phyloP scores from a whole-genome alignment of 2,329 filamentous ascomycete species.

The Phialocephala subalpina region DNA sequence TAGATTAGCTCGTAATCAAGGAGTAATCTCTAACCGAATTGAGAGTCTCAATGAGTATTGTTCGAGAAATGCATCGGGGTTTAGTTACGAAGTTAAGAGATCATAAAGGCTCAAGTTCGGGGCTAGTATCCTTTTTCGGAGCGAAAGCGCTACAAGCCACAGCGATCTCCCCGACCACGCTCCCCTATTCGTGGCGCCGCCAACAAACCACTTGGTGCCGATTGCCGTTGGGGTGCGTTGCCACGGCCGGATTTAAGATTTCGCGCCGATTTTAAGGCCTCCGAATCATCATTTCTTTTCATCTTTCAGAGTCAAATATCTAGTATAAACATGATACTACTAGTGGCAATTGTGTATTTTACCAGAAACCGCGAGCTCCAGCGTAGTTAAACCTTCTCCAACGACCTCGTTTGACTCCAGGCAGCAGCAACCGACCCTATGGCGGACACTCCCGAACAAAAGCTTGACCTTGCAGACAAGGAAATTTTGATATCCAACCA shows the following conservation, averaged over 20 bases:
- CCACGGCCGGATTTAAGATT: slow-evolving; percentile 3
- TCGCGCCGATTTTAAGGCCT: background rate
- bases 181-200: background rate
- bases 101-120: too few relatives aligned
- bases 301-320: background rate
- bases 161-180: background rate
- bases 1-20: too few relatives aligned
- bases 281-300: background rate
- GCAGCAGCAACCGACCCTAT: background rate
- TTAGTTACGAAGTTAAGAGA: too few relatives aligned
- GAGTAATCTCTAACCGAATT: too few relatives aligned
- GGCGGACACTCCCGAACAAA: background rate
- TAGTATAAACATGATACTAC: too few relatives aligned
- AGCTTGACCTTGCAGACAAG: background rate
- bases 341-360: background rate
- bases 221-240: background rate
- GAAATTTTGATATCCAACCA: background rate
- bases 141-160: background rate
- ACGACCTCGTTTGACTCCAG: background rate
- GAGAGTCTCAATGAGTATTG: too few relatives aligned
- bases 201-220: background rate
- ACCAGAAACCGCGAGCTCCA: background rate
- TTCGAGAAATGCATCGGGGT: too few relatives aligned
- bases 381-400: background rate
- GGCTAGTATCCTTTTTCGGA: background rate